Conservation (phyloP, 371 early-diverging fungal species). For the Haplosporangium sp. region DNA sequence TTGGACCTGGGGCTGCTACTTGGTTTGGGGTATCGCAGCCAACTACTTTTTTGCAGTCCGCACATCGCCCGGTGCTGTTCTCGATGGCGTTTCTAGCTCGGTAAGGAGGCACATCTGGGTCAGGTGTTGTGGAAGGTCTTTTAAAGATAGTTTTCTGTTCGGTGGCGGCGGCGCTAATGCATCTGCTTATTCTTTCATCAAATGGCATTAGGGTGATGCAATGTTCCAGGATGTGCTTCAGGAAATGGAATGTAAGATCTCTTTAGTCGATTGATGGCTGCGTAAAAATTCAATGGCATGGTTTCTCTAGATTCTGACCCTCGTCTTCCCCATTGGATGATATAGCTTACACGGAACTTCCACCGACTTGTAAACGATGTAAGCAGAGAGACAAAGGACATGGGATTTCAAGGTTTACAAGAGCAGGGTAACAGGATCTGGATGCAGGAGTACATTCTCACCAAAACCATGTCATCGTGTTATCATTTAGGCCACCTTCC, state of each 20-base stretch:
- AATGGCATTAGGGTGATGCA: slow-evolving; percentile 29
- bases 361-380: slow-evolving; percentile 53
- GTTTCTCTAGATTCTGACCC: neutral
- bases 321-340: neutral
- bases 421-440: neutral
- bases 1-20: slow-evolving; percentile 58
- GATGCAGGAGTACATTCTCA: neutral
- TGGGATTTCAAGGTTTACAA: neutral
- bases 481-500: slow-evolving; percentile 64
- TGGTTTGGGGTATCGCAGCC: slow-evolving; percentile 64
- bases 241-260: slow-evolving; percentile 43
- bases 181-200: neutral
- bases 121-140: no score
- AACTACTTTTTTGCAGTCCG: slow-evolving; percentile 69
- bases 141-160: no score
- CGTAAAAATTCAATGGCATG: neutral
- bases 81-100: slow-evolving; percentile 37
- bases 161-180: no score
- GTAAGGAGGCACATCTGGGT: slow-evolving; percentile 6
- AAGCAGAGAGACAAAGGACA: slow-evolving; percentile 4
- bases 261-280: neutral
- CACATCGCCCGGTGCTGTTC: slow-evolving; percentile 63
- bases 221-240: slow-evolving; percentile 39
- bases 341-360: slow-evolving; percentile 40
- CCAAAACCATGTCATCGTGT: no score